Conservation (phyloP, 768 basidiomycete genomes). For the Paxillus rubicundulus region DNA sequence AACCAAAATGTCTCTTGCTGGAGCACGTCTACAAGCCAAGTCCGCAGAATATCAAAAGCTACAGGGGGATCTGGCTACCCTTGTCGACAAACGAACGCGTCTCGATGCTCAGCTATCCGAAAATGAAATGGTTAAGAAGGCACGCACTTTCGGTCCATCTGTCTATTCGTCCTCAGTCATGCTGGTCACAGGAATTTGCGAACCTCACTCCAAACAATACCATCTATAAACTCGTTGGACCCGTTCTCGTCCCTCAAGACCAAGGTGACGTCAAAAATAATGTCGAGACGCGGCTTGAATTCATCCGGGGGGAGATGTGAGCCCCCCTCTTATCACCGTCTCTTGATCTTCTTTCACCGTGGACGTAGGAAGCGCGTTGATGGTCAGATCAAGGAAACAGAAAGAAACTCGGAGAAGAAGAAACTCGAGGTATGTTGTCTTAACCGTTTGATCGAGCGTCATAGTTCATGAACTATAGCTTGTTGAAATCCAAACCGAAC, state of each 20-base stretch:
- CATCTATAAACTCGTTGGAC: constrained; percentile 90
- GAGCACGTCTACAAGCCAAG: constrained; percentile 60
- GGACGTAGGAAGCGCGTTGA: constrained; percentile 73
- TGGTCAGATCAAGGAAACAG: constrained; percentile 73
- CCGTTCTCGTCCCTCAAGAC: constrained; percentile 88
- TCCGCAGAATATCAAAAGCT: constrained; percentile 79
- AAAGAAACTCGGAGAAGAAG: constrained; percentile 75
- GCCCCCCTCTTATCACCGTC: constrained; percentile 18
- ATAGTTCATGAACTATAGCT: constrained; percentile 42
- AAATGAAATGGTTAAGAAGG: constrained; percentile 91
- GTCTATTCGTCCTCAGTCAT: not conserved
- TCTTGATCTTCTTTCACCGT: constrained; percentile 7
- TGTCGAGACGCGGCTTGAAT: constrained; percentile 86
- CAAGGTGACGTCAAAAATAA: constrained; percentile 81
- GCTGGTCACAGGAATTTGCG: constrained; percentile 68
- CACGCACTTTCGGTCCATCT: constrained; percentile 24
- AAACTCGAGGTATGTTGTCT: constrained; percentile 63
- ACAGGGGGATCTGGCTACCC: constrained; percentile 66
- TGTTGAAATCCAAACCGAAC: constrained; percentile 60
- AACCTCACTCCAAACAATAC: constrained; percentile 69
- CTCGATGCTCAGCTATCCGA: constrained; percentile 91
- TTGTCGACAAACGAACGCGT: constrained; percentile 78
- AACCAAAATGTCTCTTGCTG: constrained; percentile 47
- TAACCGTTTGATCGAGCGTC: not conserved
- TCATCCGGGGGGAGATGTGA: constrained; percentile 86